Conservation (phyloP, 164 flowering plant species). For the Protea cynaroides region DNA sequence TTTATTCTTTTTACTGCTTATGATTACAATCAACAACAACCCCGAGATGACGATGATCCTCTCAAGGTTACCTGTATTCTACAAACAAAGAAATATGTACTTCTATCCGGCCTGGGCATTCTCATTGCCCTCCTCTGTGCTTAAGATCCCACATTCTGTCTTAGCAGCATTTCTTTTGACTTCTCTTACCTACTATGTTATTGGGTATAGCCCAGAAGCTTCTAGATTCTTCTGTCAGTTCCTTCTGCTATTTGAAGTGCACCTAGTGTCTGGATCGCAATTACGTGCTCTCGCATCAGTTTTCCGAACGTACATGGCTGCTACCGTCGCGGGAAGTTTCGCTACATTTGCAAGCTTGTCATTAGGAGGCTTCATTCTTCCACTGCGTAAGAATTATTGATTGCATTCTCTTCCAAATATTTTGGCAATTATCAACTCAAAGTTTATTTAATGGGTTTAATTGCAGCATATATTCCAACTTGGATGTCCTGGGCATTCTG, state of each 20-base stretch:
- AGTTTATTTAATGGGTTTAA: neutral
- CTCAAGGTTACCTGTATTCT: conserved; percentile 42
- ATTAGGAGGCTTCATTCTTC: conserved; percentile 52
- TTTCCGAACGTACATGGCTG: conserved; percentile 22
- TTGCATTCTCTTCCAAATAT: neutral
- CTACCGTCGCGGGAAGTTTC: conserved; percentile 20
- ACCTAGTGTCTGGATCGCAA: conserved; percentile 39
- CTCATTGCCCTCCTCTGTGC: conserved; percentile 43
- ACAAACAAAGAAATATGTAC: conserved; percentile 40
- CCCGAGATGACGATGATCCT: conserved; percentile 45
- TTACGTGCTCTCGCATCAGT: conserved; percentile 46
- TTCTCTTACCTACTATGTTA: conserved; percentile 41
- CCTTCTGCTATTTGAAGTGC: conserved; percentile 35
- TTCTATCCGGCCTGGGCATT: conserved; percentile 62
- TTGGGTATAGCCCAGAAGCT: conserved; percentile 48
- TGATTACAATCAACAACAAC: conserved; percentile 41
- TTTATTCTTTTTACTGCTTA: conserved; percentile 37
- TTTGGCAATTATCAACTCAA: too few relatives aligned
- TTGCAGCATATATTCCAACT: conserved; percentile 38
- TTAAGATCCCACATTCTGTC: conserved; percentile 44
- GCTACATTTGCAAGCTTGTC: conserved; percentile 19
- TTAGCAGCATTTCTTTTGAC: conserved; percentile 45
- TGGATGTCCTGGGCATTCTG: conserved; percentile 57
- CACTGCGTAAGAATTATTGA: conserved; percentile 29
- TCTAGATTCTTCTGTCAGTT: conserved; percentile 53